These are phyloP conservation scores for Backusella luteola DNA, from an alignment of 192 early-diverging fungal species.

Conservation along the genomic window DNA sequence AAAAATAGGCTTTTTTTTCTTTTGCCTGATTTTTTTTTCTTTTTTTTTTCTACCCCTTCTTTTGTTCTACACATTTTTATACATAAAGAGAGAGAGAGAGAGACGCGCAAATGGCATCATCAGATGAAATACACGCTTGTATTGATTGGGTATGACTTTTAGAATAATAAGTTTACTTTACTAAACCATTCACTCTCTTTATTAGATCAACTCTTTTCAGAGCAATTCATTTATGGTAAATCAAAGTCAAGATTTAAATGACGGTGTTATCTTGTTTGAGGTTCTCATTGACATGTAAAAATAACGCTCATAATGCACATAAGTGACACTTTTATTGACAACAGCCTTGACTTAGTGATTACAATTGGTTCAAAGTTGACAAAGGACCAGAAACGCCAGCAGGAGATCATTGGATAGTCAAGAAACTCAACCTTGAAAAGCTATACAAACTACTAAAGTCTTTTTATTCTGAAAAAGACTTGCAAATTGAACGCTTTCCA, in stretches of 20 bases:
- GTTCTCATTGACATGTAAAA: background rate
- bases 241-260: background rate
- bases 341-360: background rate
- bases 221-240: background rate
- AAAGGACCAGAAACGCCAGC: background rate
- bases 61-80: background rate
- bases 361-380: background rate
- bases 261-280: background rate
- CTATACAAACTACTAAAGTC: background rate
- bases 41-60: background rate
- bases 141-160: background rate
- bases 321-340: background rate
- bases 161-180: background rate
- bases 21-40: background rate
- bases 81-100: background rate
- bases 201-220: background rate
- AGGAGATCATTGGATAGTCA: background rate
- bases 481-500: background rate
- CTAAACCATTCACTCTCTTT: background rate
- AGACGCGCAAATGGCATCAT: background rate
- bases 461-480: background rate
- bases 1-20: background rate
- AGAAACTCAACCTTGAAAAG: background rate
- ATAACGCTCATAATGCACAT: background rate
- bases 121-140: background rate